These are phyloP conservation scores for Moricandia arvensis DNA, from an alignment of 345 rosid genomes.

Conservation along the genomic window DNA sequence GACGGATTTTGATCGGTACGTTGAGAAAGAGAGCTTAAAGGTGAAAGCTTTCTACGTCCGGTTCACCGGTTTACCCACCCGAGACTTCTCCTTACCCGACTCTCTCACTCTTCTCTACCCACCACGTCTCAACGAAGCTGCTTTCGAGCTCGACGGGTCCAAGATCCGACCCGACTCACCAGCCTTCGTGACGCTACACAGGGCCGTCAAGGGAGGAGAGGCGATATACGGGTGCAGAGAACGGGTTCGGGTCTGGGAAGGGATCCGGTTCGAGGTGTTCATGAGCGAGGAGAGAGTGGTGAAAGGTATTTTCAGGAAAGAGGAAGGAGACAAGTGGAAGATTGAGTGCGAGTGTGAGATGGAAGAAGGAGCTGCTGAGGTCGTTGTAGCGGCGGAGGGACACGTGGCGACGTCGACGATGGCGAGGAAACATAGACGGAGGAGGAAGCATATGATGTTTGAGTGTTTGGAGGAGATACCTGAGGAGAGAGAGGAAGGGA, in stretches of 20 bases:
- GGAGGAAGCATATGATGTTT: conserved; percentile 32
- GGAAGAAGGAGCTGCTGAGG: conserved; percentile 39
- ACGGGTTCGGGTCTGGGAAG: conserved; percentile 52
- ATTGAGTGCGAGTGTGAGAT: conserved; percentile 58
- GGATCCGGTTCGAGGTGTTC: conserved; percentile 71
- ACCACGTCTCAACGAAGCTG: conserved; percentile 55
- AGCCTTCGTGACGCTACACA: conserved; percentile 66
- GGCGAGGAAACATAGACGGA: conserved; percentile 45
- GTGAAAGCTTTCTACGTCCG: conserved; percentile 63
- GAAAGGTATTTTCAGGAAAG: conserved; percentile 57
- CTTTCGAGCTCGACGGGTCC: conserved; percentile 57
- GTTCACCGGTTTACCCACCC: conserved; percentile 38
- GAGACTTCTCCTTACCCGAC: conserved; percentile 38
- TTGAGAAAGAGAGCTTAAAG: conserved; percentile 34
- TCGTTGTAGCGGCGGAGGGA: conserved; percentile 68
- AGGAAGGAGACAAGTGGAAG: conserved; percentile 51
- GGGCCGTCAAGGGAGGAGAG: conserved; percentile 44
- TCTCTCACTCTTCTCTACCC: conserved; percentile 70
- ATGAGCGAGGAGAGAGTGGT: conserved; percentile 57
- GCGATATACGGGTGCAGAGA: conserved; percentile 63
- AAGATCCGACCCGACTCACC: conserved; percentile 55
- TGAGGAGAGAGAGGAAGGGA: conserved; percentile 53
- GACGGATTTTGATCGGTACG: conserved; percentile 41
- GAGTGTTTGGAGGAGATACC: conserved; percentile 71
- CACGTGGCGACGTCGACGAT: conserved; percentile 39